A percentile compares a stretch with the other conserved stretches of the same genome.
Conservation (phyloP, 495 filamentous ascomycete species). For the Hyaloscypha variabilis region DNA sequence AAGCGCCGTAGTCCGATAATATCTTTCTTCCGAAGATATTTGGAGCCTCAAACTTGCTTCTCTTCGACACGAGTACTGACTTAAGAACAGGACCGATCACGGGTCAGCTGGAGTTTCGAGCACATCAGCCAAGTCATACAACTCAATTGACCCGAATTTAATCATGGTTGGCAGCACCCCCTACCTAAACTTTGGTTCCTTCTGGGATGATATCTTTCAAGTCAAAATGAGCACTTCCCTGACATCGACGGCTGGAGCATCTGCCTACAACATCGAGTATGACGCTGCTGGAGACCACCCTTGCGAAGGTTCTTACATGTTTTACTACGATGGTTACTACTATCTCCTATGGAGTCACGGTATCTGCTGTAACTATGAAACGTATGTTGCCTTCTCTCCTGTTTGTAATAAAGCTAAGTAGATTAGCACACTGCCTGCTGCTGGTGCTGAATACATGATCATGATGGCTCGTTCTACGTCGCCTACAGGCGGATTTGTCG, state of each 20-base stretch:
- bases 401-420: not conserved
- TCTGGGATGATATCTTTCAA: conserved; percentile 71
- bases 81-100: conserved; percentile 46
- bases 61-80: not conserved
- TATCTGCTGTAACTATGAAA: conserved; percentile 59
- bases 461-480: conserved; percentile 59
- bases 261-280: conserved; percentile 54
- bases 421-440: conserved; percentile 41
- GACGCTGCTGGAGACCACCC: conserved; percentile 55
- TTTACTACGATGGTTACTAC: conserved; percentile 57
- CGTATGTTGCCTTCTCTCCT: not conserved
- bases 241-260: conserved; percentile 39
- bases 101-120: conserved; percentile 55
- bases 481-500: conserved; percentile 60
- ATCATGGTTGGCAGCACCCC: conserved; percentile 46
- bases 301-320: conserved; percentile 59
- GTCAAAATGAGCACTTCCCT: conserved; percentile 51
- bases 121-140: conserved; percentile 53
- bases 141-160: conserved; percentile 72
- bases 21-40: too few relatives aligned
- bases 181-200: conserved; percentile 68
- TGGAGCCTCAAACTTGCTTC: too few relatives aligned
- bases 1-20: not conserved
- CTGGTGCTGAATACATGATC: conserved; percentile 69
- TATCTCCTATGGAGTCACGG: conserved; percentile 71